Conservation (phyloP, 257 asterid species). For the Gentiana dahurica region DNA sequence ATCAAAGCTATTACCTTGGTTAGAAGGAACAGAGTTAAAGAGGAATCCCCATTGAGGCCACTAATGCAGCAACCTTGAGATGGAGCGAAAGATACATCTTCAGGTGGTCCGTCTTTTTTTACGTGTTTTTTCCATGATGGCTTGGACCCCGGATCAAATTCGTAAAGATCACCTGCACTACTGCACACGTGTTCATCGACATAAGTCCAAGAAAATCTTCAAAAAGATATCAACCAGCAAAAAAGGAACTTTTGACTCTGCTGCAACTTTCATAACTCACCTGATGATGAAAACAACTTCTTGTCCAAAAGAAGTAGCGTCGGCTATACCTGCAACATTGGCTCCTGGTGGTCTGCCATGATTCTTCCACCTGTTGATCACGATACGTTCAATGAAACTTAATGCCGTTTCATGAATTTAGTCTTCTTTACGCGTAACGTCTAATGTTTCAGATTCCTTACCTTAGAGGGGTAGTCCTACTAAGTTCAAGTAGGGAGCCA, state of each 20-base stretch:
- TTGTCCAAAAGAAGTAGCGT: conserved; percentile 36
- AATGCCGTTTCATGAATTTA: not conserved
- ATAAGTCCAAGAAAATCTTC: not conserved
- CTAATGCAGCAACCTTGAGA: conserved; percentile 42
- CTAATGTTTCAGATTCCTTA: conserved; percentile 13
- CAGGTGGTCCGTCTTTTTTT: conserved; percentile 28
- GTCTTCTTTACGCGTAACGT: not conserved
- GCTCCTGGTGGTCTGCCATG: conserved; percentile 87
- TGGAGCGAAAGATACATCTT: conserved; percentile 34
- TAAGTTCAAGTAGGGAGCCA: conserved; percentile 51
- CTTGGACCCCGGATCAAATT: conserved; percentile 50
- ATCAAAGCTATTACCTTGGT: conserved; percentile 34
- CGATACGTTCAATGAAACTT: not conserved
- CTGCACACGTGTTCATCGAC: conserved; percentile 29
- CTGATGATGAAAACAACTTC: conserved; percentile 56
- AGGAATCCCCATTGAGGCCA: conserved; percentile 37
- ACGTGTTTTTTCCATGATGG: conserved; percentile 94
- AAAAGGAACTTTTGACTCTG: no score
- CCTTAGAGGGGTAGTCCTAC: conserved; percentile 52
- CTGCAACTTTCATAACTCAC: conserved; percentile 19
- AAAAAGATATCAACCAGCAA: not conserved
- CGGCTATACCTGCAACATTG: conserved; percentile 48
- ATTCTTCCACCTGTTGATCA: conserved; percentile 46
- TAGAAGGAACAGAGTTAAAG: conserved; percentile 56
- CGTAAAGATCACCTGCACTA: conserved; percentile 81